Conservation (phyloP, 2,329 filamentous ascomycete genomes). For the Alternaria sp. region DNA sequence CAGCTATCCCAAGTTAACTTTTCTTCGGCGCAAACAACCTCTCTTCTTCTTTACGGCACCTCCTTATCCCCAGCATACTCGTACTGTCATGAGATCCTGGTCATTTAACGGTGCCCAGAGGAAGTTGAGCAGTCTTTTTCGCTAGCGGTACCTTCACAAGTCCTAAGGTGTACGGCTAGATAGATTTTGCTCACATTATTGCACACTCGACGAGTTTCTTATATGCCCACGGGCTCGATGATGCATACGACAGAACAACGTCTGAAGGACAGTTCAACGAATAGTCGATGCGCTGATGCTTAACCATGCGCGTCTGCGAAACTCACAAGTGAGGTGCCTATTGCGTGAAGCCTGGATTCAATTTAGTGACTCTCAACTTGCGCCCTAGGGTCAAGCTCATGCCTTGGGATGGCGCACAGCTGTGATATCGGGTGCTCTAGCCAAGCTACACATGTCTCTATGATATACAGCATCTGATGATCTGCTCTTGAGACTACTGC, state of each 20-base stretch:
- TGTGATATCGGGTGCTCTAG: too few species aligned
- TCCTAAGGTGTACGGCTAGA: conserved; percentile 91
- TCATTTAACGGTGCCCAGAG: conserved; percentile 93
- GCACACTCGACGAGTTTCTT: conserved; percentile 9
- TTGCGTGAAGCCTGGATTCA: background rate
- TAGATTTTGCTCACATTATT: conserved; percentile 86
- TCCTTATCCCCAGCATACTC: conserved; percentile 93
- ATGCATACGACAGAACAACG: background rate
- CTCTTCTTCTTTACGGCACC: conserved; percentile 67
- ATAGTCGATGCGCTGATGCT: background rate
- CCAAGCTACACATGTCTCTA: background rate
- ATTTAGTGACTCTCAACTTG: background rate
- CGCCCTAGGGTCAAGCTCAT: background rate
- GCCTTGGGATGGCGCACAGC: background rate
- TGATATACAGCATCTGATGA: background rate
- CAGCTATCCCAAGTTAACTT: conserved; percentile 25
- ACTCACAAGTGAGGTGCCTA: background rate
- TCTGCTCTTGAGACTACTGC: background rate
- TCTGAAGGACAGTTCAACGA: background rate
- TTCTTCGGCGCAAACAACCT: conserved; percentile 25
- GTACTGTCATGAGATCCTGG: conserved; percentile 72
- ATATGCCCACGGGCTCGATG: background rate
- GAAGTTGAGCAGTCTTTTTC: conserved; percentile 85
- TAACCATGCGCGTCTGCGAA: background rate
- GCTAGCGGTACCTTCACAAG: conserved; percentile 90